Evolutionary conservation across 23 red algal species (phyloP).

Genomic region (Gracilaria domingensis): DNA sequence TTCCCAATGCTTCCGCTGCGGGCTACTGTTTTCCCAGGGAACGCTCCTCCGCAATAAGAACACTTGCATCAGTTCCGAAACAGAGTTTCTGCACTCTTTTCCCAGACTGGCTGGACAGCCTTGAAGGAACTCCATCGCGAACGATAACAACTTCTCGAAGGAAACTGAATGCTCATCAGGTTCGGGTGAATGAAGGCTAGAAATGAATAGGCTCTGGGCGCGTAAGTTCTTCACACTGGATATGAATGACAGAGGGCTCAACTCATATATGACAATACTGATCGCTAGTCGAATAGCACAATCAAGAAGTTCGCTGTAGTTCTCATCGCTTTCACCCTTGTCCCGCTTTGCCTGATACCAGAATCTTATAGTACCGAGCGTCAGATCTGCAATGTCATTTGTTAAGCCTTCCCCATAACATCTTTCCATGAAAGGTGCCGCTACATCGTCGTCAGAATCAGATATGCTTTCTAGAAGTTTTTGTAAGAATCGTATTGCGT

Average conservation of each 20-base stretch:
- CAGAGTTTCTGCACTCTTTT: constrained; percentile 15
- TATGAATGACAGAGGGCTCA: constrained; percentile 27
- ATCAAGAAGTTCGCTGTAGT: constrained; percentile 22
- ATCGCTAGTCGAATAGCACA: constrained; percentile 6
- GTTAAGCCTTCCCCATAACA: constrained; percentile 15
- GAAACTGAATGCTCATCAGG: neutral
- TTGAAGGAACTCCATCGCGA: neutral
- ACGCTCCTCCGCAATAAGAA: constrained; percentile 4
- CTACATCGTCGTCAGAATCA: constrained; percentile 3
- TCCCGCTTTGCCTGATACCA: constrained; percentile 2
- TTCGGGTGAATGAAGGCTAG: neutral
- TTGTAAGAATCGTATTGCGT: neutral
- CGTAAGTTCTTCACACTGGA: constrained; percentile 12
- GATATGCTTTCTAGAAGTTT: constrained; percentile 4
- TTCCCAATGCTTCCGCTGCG: neutral
- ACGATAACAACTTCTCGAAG: neutral
- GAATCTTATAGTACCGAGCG: neutral
- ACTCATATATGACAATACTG: constrained; percentile 25
- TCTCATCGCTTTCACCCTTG: constrained; percentile 6
- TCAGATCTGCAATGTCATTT: neutral
- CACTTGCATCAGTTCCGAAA: constrained; percentile 9
- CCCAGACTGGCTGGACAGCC: neutral
- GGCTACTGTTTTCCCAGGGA: neutral
- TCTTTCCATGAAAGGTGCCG: neutral
- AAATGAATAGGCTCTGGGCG: neutral